Evolutionary conservation across 2,329 filamentous ascomycete genomes (phyloP).

Genomic region (Clarireedia monteithiana): DNA sequence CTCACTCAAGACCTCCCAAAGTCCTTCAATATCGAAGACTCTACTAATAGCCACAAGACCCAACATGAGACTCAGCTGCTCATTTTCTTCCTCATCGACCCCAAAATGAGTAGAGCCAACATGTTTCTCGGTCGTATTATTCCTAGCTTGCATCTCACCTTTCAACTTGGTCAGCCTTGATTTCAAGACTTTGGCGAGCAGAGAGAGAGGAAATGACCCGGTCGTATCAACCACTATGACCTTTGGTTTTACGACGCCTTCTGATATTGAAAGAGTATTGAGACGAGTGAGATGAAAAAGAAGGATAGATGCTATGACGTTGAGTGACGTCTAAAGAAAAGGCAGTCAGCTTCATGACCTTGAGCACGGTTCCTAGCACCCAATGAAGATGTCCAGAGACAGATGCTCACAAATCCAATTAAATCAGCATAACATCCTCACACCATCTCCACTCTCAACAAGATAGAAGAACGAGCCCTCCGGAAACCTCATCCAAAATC

Average conservation of each 20-base stretch:
- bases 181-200: conserved; percentile 23
- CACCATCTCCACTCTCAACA: too few relatives aligned
- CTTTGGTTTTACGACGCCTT: conserved; percentile 4
- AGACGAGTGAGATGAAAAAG: neutral
- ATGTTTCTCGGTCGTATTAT: neutral
- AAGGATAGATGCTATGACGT: conserved; percentile 18
- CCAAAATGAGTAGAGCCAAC: neutral
- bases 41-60: conserved; percentile 45
- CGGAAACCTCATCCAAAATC: too few relatives aligned
- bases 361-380: too few relatives aligned
- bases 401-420: too few relatives aligned
- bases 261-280: neutral
- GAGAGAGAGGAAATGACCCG: conserved; percentile 23
- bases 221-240: conserved; percentile 27
- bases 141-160: neutral
- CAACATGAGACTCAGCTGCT: conserved; percentile 28
- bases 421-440: too few relatives aligned
- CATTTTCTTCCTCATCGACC: conserved; percentile 7
- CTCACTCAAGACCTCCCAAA: conserved; percentile 50
- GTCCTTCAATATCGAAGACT: conserved; percentile 51
- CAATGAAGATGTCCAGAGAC: too few relatives aligned
- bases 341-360: too few relatives aligned
- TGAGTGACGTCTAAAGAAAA: neutral
- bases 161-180: conserved; percentile 9
- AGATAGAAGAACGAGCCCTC: too few relatives aligned